Base-by-base conservation (phyloP, 495 filamentous ascomycete species). In the Ramalina intermedia region DNA sequence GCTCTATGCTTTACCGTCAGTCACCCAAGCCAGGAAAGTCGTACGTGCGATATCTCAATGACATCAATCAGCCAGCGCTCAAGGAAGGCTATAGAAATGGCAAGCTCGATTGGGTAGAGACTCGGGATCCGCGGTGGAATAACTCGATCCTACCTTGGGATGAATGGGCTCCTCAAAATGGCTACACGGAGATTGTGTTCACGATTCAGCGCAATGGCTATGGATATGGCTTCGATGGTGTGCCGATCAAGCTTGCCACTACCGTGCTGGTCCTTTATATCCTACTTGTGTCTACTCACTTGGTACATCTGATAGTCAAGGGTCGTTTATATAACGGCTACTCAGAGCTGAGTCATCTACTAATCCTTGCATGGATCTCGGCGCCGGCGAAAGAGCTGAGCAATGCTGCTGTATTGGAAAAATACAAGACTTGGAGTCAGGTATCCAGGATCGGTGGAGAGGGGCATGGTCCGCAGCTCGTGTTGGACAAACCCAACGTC, bases 401-500 rank as follows among this genome's bases (percentile, higher is more conserved):
- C 3, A 17, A 17, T 27, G 11, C 49, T 23, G 33, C 42, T 27
- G 27, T 29, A 18, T 12, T 20, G 12, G 26, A 39, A 9, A 33
- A 40, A 1, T 26, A 1, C 35, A 41, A 39, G 42, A 35, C 40
- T 1, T 42, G 40, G 40, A 37, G 40, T 20, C 48, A 21, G 43
- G 9, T 50, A 17, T 37, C 38, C 26, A 50, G 7, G 40, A 26
- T 41, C 39, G 43, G 24, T 36, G 40, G 43, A 43, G 40, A 35
- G 29, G 48, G 43, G 7, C 24, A 20, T 13, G 17, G 48, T 9
- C 27, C 26, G 23, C 54, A 85, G 60, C 8, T 73, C 74, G 2
- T 81, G 79, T 58, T 84, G 79, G 9, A 84, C 69, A 54, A 12
- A 33, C 7, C 29, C 8, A 13, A 13, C 29, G 2, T 13, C 29